Percentiles rank a stretch among this genome's conserved stretches.
These are phyloP conservation scores for Dactylellina parvicollis DNA, from an alignment of 2,329 filamentous ascomycete genomes.

Conservation along the genomic window DNA sequence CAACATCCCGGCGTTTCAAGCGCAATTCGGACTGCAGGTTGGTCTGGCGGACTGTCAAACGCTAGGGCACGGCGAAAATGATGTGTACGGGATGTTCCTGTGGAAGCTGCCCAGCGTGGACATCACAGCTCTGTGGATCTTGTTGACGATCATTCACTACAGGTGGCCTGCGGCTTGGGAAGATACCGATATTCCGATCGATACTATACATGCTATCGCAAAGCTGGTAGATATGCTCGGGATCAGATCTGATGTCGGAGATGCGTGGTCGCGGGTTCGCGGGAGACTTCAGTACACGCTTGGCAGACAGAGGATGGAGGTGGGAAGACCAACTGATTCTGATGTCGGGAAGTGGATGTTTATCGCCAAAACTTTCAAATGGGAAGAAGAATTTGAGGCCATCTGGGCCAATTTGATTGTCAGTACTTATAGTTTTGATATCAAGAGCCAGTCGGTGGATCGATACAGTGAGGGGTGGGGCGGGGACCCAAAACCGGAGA, in stretches of 20 bases:
- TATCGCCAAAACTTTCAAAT: constrained; percentile 20
- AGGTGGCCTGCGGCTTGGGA: constrained; percentile 18
- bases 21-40: neutral
- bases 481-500: neutral
- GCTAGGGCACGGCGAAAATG: neutral
- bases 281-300: constrained; percentile 7
- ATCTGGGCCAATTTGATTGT: constrained; percentile 31
- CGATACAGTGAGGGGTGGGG: constrained; percentile 7
- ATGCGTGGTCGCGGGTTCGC: constrained; percentile 1
- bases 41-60: constrained; percentile 7
- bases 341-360: constrained; percentile 28
- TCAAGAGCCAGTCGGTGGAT: constrained; percentile 8
- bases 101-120: constrained; percentile 9
- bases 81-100: constrained; percentile 12
- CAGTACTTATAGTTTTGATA: constrained; percentile 15
- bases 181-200: constrained; percentile 19
- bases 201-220: constrained; percentile 8
- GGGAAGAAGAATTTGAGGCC: constrained; percentile 14
- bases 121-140: constrained; percentile 18
- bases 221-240: neutral
- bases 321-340: constrained; percentile 6
- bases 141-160: constrained; percentile 29
- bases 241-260: neutral
- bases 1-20: constrained; percentile 15
- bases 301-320: constrained; percentile 5